Evolutionary conservation across 129 eudicot species (phyloP), one percentile per base, ranked within the genome.

Genomic region (Ambrosia trifida): DNA sequence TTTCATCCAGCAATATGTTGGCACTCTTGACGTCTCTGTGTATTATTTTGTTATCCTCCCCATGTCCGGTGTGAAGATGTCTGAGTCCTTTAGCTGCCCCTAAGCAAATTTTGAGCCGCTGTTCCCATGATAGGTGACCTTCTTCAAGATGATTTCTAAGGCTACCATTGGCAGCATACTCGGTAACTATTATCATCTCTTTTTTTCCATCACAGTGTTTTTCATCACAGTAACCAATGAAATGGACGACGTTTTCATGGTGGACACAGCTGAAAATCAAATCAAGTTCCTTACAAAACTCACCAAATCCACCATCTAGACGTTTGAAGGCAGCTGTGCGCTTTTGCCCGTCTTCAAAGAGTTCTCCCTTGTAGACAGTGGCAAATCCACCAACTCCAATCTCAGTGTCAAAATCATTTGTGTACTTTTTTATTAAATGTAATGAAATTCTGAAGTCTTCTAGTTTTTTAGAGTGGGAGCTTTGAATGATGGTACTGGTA

Each of bases 161-260:
- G 56, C 56, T 50, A 16, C 56, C 56, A n/a, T 50, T 50, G 7
- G 16, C 20, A 4, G 56, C 56, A 50, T 50, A 50, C 8, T 50
- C 56, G 18, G 56, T 50, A n/a, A 50, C 56, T 14, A 50, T 50
- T 14, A 50, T 50, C 56, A 50, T 50, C 56, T 50, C 56, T n/a
- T n/a, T n/a, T n/a, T n/a, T n/a, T n/a, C n/a, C n/a, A n/a, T n/a
- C n/a, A n/a, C n/a, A n/a, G 9, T 50, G 14, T 14, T 50, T 20
- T 47, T 50, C 56, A 16, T 50, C n/a, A 4, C 30, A 64, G 9
- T 62, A 61, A 35, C 68, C 68, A 35, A 62, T 62, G 45, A 62
- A 62, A 38, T 46, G 28, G 28, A 62, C 36, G 68, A 62, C 14
- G 68, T 62, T 62, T 35, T 36, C 68, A 14, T 62, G 67, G 67